phyloP scores from a whole-genome alignment of 2,329 filamentous ascomycete genomes.

The Ascochyta lentis region DNA sequence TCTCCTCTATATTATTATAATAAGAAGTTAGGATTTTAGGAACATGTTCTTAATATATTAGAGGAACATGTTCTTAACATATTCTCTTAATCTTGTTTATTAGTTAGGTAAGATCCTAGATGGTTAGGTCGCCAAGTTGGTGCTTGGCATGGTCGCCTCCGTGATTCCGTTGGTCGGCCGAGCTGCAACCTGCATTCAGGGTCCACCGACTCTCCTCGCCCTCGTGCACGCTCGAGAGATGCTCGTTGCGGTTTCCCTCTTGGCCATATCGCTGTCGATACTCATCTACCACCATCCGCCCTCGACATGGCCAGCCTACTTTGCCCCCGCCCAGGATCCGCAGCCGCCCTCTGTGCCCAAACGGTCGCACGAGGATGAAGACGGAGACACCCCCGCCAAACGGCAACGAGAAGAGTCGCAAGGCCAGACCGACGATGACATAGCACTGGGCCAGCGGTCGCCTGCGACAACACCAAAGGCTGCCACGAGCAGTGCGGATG shows the following conservation, averaged over 20 bases:
- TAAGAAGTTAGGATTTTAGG: no score
- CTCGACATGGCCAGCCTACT: slow-evolving; percentile 42
- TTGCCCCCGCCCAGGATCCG: slow-evolving; percentile 18
- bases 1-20: no score
- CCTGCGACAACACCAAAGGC: slow-evolving; percentile 45
- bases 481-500: slow-evolving; percentile 20
- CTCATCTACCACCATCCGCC: slow-evolving; percentile 47
- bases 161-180: no score
- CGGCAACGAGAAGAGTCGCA: slow-evolving; percentile 25
- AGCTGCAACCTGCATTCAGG: no score
- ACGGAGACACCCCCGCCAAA: slow-evolving; percentile 19
- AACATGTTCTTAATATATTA: no score
- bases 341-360: slow-evolving; percentile 21
- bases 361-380: slow-evolving; percentile 25
- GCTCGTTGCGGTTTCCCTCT: slow-evolving; percentile 48
- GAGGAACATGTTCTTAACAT: no score
- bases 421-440: slow-evolving; percentile 7
- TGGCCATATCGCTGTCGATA: slow-evolving; percentile 47
- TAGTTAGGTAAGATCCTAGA: no score
- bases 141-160: no score
- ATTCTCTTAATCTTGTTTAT: no score
- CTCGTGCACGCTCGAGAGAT: slow-evolving; percentile 36
- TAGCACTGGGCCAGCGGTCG: slow-evolving; percentile 20
- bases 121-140: no score
- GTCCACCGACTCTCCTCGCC: slow-evolving; percentile 13